Evolutionary conservation across 345 rosid genomes (phyloP).

Genomic region (Heritiera littoralis): DNA sequence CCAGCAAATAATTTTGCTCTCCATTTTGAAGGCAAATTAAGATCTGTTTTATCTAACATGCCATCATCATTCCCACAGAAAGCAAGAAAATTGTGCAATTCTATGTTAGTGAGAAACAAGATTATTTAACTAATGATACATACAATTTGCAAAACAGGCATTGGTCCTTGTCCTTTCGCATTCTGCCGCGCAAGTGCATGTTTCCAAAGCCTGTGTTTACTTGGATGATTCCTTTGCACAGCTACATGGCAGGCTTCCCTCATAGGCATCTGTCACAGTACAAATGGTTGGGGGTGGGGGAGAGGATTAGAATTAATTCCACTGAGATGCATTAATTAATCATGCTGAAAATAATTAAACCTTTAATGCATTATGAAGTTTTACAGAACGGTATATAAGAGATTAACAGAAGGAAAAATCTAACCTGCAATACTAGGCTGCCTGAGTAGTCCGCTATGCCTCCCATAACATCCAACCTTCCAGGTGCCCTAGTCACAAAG

Average conservation of each 20-base stretch:
- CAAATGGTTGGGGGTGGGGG: not conserved
- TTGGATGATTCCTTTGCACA: conserved; percentile 81
- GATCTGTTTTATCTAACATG: not conserved
- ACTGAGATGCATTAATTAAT: not conserved
- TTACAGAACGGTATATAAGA: not conserved
- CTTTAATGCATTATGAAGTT: not conserved
- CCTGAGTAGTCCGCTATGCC: conserved; percentile 99
- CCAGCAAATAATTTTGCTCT: not conserved
- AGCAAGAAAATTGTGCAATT: not conserved
- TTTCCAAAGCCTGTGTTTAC: conserved; percentile 95
- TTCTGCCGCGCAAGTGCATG: conserved; percentile 93
- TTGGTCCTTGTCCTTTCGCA: conserved; percentile 70
- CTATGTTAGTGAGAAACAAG: not conserved
- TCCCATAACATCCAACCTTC: conserved; percentile 99
- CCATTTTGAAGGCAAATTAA: not conserved
- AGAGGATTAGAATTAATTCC: not conserved
- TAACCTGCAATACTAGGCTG: conserved; percentile 94
- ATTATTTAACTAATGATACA: conserved; percentile 16
- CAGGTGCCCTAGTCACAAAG: conserved; percentile 94
- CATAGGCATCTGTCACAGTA: conserved; percentile 75
- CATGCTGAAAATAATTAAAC: not conserved
- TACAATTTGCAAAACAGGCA: conserved; percentile 96
- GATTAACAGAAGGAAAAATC: conserved; percentile 21
- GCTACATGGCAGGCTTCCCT: conserved; percentile 99
- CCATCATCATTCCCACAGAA: not conserved